Conservation (phyloP, 371 early-diverging fungal genomes). For the Lichtheimia corymbifera region DNA sequence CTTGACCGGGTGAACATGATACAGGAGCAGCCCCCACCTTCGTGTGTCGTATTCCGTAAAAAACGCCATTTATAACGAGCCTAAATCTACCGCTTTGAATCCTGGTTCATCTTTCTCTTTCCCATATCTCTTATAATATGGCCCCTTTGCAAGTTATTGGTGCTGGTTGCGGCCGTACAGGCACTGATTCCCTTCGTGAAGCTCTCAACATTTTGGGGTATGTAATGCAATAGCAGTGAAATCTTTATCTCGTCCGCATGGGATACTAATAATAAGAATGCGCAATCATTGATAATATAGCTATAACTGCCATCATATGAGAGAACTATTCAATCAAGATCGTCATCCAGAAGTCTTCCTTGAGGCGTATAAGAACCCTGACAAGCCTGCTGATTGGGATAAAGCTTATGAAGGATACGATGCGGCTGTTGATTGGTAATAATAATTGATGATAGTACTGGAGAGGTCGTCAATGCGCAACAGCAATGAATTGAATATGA, state of each 20-base stretch:
- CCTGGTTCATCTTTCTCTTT: no score
- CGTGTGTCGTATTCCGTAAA: no score
- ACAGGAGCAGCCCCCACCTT: no score
- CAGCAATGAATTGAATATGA: not conserved
- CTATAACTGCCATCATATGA: slow-evolving; percentile 25
- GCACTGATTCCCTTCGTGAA: slow-evolving; percentile 30
- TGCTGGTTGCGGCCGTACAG: slow-evolving; percentile 39
- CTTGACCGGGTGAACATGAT: no score
- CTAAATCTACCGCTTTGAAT: no score
- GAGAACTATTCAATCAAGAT: not conserved
- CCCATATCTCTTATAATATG: not conserved
- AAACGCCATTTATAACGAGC: no score
- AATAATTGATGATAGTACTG: not conserved
- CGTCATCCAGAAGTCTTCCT: slow-evolving; percentile 20
- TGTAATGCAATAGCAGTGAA: slow-evolving; percentile 8
- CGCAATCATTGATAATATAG: slow-evolving; percentile 6
- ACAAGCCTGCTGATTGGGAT: slow-evolving; percentile 32
- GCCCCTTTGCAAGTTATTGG: slow-evolving; percentile 37
- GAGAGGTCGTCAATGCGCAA: no score
- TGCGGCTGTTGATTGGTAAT: slow-evolving; percentile 19
- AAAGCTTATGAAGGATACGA: slow-evolving; percentile 17
- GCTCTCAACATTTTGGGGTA: slow-evolving; percentile 38
- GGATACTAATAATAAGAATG: not conserved
- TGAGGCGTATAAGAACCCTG: slow-evolving; percentile 24
- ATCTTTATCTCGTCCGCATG: not conserved